Conservation (phyloP, 2,329 filamentous ascomycete genomes). For the Colletotrichum camelliae region DNA sequence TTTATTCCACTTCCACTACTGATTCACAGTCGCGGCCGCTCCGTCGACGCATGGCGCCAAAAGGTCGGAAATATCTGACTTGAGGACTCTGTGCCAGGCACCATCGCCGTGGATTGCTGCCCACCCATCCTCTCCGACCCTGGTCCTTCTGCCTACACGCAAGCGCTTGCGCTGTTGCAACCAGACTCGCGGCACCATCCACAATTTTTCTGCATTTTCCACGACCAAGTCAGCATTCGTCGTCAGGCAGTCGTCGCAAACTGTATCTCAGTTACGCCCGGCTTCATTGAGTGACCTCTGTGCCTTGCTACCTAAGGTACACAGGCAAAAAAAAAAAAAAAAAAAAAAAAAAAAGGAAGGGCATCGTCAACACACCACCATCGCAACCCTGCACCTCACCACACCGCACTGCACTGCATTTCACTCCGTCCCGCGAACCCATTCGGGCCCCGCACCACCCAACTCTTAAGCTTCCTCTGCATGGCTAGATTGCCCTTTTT, state of each 20-base stretch:
- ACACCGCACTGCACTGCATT: background rate
- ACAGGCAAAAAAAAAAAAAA: background rate
- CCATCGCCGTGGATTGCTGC: background rate
- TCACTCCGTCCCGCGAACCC: background rate
- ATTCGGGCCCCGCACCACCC: background rate
- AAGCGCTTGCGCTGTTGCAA: conserved; percentile 2
- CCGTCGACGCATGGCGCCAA: background rate
- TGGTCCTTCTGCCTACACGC: background rate
- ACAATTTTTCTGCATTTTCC: background rate
- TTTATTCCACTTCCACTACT: background rate
- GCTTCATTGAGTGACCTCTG: background rate
- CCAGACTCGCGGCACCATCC: background rate
- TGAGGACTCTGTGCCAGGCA: background rate
- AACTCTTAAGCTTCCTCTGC: background rate
- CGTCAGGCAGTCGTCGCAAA: conserved; percentile 3
- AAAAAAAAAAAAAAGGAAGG: background rate
- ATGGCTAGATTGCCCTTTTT: background rate
- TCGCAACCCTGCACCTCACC: background rate
- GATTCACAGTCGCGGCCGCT: background rate
- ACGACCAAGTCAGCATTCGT: background rate
- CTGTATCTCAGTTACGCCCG: background rate
- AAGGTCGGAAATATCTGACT: background rate
- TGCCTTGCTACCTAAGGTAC: background rate
- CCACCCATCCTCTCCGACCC: background rate
- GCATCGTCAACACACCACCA: background rate